Base-by-base conservation (phyloP, 2,329 filamentous ascomycete species). In the Clonostachys rosea region DNA sequence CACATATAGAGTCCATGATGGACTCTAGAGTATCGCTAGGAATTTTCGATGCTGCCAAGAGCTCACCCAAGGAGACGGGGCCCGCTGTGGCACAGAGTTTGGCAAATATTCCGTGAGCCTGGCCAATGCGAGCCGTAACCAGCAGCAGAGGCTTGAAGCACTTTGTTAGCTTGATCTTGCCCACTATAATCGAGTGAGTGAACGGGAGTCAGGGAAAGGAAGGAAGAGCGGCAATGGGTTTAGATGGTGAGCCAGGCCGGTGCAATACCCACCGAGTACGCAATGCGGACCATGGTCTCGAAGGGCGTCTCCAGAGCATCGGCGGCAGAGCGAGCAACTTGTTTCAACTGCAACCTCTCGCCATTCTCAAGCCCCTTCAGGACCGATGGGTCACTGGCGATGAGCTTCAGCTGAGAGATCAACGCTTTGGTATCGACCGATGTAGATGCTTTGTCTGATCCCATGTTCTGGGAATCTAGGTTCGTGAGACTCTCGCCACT, bases 91-190 rank as follows among this genome's bases (percentile, higher is more conserved):
- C 44, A 9, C 34, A 44, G 2, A 55, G 46, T 3, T 47, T 45
- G 5, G 45, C 44, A 37, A 50, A 51, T 40, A 56, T 53, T 4
- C 45, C 44, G 44, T 51, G 50, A 16, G 50, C 18, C 42, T 54
- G 52, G 9, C 47, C 47, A 35, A 56, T 50, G 5, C 33, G 33
- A 9, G 30, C 13, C 6, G 33, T n/a, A 5, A 44, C 42, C 14
- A 44, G n/a, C 14, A 17, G 18, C 12, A 44, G 42, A 9, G 42
- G 42, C 42, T 44, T n/a, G 17, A 30, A 16, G 24, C 10, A 30
- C 24, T 30, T 3, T 5, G 24, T 30, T 30, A 30, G 24, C 9
- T 30, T 10, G 24, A 10, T 30, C 24, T 24, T 24, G 24, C 7
- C 6, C 7, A 24, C 24, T 24, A 24, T 6, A 20, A 24, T 24